Conservation (phyloP, 495 filamentous ascomycete genomes). For the Bombardia bombarda region DNA sequence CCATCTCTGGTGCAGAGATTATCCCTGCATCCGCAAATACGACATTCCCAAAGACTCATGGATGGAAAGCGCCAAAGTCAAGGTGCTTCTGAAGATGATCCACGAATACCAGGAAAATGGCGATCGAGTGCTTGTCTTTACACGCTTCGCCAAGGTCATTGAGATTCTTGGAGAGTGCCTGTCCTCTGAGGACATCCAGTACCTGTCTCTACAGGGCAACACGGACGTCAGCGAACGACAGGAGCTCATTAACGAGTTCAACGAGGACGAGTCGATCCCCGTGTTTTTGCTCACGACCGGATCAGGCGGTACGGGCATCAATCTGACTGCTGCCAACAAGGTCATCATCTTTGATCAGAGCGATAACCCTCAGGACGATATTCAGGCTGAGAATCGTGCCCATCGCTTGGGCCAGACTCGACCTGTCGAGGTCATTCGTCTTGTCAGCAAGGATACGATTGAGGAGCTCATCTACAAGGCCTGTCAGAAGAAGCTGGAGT, state of each 20-base stretch:
- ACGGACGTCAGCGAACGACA: slow-evolving; percentile 80
- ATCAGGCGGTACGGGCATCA: slow-evolving; percentile 91
- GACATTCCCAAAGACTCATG: slow-evolving; percentile 67
- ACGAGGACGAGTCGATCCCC: slow-evolving; percentile 64
- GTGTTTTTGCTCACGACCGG: slow-evolving; percentile 91
- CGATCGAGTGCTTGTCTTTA: slow-evolving; percentile 83
- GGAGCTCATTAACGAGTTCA: slow-evolving; percentile 78
- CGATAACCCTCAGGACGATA: slow-evolving; percentile 95
- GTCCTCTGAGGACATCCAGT: slow-evolving; percentile 61
- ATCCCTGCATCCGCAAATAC: slow-evolving; percentile 63
- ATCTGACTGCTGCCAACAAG: slow-evolving; percentile 90
- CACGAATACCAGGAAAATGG: slow-evolving; percentile 67
- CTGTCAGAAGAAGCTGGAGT: slow-evolving; percentile 83
- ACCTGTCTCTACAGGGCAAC: slow-evolving; percentile 75
- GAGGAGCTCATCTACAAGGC: slow-evolving; percentile 89
- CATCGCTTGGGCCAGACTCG: slow-evolving; percentile 88
- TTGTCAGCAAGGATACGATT: slow-evolving; percentile 77
- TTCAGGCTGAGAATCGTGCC: slow-evolving; percentile 93
- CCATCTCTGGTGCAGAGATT: slow-evolving; percentile 65
- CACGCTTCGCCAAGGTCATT: slow-evolving; percentile 84
- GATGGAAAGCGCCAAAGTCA: slow-evolving; percentile 90
- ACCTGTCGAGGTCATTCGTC: slow-evolving; percentile 74
- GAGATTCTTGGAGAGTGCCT: slow-evolving; percentile 81
- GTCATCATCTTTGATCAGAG: slow-evolving; percentile 93
- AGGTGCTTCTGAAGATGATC: slow-evolving; percentile 66